These are phyloP conservation scores for Oryza meyeriana DNA, from an alignment of 176 grass and related monocot species.

Conservation along the genomic window DNA sequence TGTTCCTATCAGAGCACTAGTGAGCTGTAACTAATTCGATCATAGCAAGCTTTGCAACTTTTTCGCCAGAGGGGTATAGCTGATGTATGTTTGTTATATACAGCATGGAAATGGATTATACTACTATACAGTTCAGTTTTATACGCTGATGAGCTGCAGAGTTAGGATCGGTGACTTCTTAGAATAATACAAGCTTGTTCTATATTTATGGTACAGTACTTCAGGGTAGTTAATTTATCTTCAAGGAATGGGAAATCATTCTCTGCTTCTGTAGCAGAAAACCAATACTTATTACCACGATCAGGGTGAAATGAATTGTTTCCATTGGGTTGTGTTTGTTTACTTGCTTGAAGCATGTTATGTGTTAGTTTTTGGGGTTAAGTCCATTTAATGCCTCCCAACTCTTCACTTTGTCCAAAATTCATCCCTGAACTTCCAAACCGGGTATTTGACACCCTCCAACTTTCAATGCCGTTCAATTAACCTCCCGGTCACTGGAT, in stretches of 20 bases:
- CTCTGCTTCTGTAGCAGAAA: background rate
- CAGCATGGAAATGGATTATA: background rate
- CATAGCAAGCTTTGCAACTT: background rate
- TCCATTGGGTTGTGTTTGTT: background rate
- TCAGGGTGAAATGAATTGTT: background rate
- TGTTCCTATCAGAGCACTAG: no score
- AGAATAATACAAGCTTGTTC: background rate
- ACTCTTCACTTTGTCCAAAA: no score
- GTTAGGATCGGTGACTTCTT: background rate
- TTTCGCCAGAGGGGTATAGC: background rate
- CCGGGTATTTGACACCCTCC: no score
- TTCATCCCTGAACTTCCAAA: no score
- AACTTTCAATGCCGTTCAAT: no score
- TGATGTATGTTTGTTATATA: background rate
- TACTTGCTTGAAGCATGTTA: background rate
- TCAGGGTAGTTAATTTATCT: background rate
- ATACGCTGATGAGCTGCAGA: background rate
- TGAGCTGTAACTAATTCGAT: background rate
- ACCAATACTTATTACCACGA: background rate
- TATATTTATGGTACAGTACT: background rate
- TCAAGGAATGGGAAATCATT: background rate
- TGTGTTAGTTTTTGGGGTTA: slow-evolving; percentile 32
- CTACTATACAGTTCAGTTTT: no score
- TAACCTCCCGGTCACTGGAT: no score
- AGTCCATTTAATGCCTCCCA: no score